Evolutionary conservation across 495 filamentous ascomycete genomes (phyloP), one percentile per base, ranked within the genome.

Genomic region (Neurospora sp.): DNA sequence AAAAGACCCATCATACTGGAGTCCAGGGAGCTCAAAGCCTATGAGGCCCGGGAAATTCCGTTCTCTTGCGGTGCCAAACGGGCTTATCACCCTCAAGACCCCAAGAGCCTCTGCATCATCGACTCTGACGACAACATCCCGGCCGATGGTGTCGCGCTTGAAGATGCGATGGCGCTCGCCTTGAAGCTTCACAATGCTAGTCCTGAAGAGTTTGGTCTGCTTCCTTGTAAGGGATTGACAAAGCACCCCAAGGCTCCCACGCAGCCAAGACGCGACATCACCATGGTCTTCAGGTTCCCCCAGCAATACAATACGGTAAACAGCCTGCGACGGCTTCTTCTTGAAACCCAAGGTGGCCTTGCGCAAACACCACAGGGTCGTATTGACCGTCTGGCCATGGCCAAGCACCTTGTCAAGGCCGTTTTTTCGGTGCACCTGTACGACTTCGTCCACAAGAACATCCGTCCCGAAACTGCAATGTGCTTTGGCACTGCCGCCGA

Each of bases 381-480:
- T 18, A n/a, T n/a, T 44, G 16, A 44, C 20, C 71, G 72, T 6
- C 23, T 78, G n/a, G n/a, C 73, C 20, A 75, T 89, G 18, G 87
- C 86, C n/a, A 80, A 77, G 48, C 76, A 83, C 54, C 59, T 89
- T 9, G 84, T 85, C 23, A 76, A 75, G 46, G 79, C 84, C 0
- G 80, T 89, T n/a, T 80, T 75, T 74, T 89, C 82, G 75, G 79
- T 89, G 2, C 88, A 90, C 75, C 81, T 81, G 2, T 81, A 79
- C 41, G 80, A 81, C 39, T 85, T 89, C 62, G 87, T 90, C 14
- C 88, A 90, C 78, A 90, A 89, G 77, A 88, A 84, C 74, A 81
- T 90, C 44, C 81, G 86, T 0, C 88, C 88, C 1, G 88, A 90
- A 72, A 86, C 80, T 7, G 75, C 89, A 27, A 42, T 90, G 14